phyloP scores from a whole-genome alignment of 169 alveolate genomes.

The Plasmodium berghei region DNA sequence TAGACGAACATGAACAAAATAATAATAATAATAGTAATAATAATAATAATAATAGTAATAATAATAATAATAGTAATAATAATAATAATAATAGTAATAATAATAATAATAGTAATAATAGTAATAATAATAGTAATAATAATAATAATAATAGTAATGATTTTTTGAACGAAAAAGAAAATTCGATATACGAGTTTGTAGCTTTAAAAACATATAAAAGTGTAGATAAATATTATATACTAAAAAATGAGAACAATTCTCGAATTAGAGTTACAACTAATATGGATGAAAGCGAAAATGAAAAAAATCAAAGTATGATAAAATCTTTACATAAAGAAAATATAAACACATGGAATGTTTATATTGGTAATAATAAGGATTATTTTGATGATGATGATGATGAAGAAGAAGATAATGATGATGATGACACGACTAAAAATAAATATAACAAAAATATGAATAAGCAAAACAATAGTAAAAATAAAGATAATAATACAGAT shows the following conservation, averaged over 20 bases:
- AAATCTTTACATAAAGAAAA: conserved; percentile 55
- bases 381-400: conserved; percentile 69
- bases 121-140: background rate
- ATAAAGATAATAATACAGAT: background rate
- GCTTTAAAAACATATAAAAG: conserved; percentile 17
- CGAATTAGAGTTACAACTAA: conserved; percentile 53
- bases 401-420: conserved; percentile 27
- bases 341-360: conserved; percentile 65
- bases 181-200: conserved; percentile 31
- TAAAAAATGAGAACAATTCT: conserved; percentile 9
- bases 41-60: background rate
- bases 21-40: no score
- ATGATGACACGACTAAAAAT: background rate
- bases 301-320: conserved; percentile 22
- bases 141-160: background rate
- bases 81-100: background rate
- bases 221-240: conserved; percentile 48
- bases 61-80: background rate
- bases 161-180: background rate
- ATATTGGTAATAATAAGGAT: conserved; percentile 51
- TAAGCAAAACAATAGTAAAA: background rate
- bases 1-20: background rate
- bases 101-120: no score
- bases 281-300: conserved; percentile 15
- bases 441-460: background rate